Base-by-base conservation (phyloP, 2,329 filamentous ascomycete species). In the Beauveria asiatica region DNA sequence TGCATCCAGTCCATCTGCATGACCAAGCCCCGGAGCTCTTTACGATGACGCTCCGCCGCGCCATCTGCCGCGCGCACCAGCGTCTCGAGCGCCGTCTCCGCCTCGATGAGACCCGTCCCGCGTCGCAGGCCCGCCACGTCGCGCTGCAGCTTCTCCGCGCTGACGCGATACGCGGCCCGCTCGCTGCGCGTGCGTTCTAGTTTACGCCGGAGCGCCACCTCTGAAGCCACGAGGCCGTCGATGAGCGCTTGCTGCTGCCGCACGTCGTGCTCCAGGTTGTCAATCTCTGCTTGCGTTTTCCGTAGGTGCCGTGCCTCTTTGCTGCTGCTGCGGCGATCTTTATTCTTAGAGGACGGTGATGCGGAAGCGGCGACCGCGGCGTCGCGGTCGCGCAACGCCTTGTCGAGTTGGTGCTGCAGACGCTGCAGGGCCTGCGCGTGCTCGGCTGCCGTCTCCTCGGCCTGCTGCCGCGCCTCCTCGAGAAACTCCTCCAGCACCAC, bases 1-100 rank as follows among this genome's bases (percentile, higher is more conserved):
- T 92, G 85, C 72, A 97, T 84, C 85, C 90, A 97, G 68, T 92
- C 84, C 71, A 97, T 93, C 75, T 97, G 92, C 75, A 94, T 89
- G 57, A 85, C 83, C 70, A 97, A 80, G 19, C 93, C 93, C 65
- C 86, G 84, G 57, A 97, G 77, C 75, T 95, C 90, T 72, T 86
- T 86, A 67, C 80, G 78, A 71, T 94, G 90, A 49, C 83, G 79
- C 65, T 83, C 84, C 67, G 91, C 85, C 50, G 87, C 85, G 54
- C 81, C 78, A 66, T 83, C 79, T 39, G 81, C 79, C 1, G 80
- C 81, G 3, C 81, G 79, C 62, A 84, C 80, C 17, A 83, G 77
- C n/a, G 80, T 80, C 65, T 84, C 81, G 52, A 84, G 79, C 52
- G 85, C 79, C 59, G 77, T 71, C 48, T 82, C 78, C 30, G 69